Percentiles rank a stretch among this genome's conserved stretches.
phyloP scores from a whole-genome alignment of 1,139 yeast genomes.

The Eremothecium cymbalariae region DNA sequence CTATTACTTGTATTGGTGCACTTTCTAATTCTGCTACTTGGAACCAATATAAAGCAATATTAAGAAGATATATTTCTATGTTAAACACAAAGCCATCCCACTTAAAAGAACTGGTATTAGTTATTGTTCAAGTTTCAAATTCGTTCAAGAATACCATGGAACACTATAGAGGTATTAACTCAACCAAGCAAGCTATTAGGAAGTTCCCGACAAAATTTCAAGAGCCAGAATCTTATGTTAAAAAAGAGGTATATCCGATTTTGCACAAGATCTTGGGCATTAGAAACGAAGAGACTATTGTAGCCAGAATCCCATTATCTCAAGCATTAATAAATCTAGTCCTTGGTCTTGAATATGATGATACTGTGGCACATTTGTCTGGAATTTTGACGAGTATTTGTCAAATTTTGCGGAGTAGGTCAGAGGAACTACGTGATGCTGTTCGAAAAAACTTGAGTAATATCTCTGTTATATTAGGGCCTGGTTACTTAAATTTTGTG shows the following conservation, averaged over 20 bases:
- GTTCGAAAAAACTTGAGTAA: conserved; percentile 69
- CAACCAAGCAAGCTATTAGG: conserved; percentile 17
- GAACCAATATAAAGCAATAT: conserved; percentile 72
- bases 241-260: conserved; percentile 53
- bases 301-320: conserved; percentile 68
- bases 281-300: conserved; percentile 72
- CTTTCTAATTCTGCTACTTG: conserved; percentile 58
- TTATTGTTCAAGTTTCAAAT: conserved; percentile 56
- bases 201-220: conserved; percentile 36
- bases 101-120: conserved; percentile 51
- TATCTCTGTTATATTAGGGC: conserved; percentile 59
- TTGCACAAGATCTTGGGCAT: conserved; percentile 50
- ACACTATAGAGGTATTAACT: conserved; percentile 14
- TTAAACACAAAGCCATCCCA: conserved; percentile 44
- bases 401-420: conserved; percentile 77
- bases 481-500: conserved; percentile 64
- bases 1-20: conserved; percentile 54
- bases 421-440: conserved; percentile 84
- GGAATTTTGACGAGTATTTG: conserved; percentile 78
- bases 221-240: conserved; percentile 46
- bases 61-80: conserved; percentile 59
- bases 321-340: conserved; percentile 72
- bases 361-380: conserved; percentile 56
- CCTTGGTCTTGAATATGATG: conserved; percentile 52
- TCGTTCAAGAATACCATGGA: conserved; percentile 39